Evolutionary conservation across 345 rosid species (phyloP), one percentile per base, ranked within the genome.

Genomic region (Eucalyptus brandiana): DNA sequence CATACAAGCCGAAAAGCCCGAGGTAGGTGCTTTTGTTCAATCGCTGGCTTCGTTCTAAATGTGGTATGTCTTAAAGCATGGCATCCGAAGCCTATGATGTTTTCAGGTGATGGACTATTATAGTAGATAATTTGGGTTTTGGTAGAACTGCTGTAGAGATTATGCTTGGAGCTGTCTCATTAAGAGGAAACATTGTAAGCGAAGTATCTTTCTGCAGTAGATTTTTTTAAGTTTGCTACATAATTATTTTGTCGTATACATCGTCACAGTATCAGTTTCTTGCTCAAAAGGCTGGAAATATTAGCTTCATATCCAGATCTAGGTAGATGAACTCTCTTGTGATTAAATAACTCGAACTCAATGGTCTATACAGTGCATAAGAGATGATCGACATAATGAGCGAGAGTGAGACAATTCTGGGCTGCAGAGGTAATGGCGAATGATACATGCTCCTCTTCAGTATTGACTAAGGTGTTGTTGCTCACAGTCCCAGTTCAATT

Each of bases 1-100:
- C 89, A 94, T 96, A 86, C 95, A 94, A 87, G 99, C 99, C 8
- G 98, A 94, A 54, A 97, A 93, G 91, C 98, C 95, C 87, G 94
- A 95, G 93, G 98, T 94, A 91, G 58, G 37, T 88, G 85, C 50
- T n/a, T n/a, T n/a, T n/a, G n/a, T n/a, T n/a, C 4, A 9, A 23
- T n/a, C 14, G 47, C 45, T 58, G 19, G 58, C 49, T 83, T 53
- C 87, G 60, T 80, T 81, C 76, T 44, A 56, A 58, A 56, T 37
- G 16, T 69, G 8, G 18, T 49, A 32, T 72, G 53, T 26, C 13
- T 34, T 58, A 47, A 56, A 87, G 62, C 9, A 56, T 56, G 30
- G 13, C 28, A 26, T 56, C 13, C 6, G 30, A 56, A 56, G 62
- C 28, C 28, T 56, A 30, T 24, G 10, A 7, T 56, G 62, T 56